phyloP scores from a whole-genome alignment of 2,329 filamentous ascomycete genomes.

The Diaporthe sp. region DNA sequence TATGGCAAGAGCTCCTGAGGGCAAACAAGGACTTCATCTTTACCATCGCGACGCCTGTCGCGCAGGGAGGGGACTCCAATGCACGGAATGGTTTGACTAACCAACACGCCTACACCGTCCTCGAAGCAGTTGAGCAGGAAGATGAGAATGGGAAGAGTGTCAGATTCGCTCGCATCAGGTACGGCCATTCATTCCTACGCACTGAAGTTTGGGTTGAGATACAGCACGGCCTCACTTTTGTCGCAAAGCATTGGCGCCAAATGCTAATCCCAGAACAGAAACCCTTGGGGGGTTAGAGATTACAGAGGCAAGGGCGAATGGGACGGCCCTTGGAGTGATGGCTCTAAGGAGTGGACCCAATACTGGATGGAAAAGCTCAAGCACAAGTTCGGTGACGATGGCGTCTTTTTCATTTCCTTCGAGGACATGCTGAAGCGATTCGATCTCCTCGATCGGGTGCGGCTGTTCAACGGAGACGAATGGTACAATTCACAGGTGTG shows the following conservation, averaged over 20 bases:
- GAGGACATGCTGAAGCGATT: constrained; percentile 61
- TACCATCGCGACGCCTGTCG: constrained; percentile 49
- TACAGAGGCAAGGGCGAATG: constrained; percentile 66
- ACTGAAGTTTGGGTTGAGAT: too few relatives aligned
- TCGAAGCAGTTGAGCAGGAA: constrained; percentile 60
- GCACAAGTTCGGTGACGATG: constrained; percentile 79
- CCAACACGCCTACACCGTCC: constrained; percentile 65
- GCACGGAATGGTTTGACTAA: constrained; percentile 43
- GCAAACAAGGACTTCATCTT: constrained; percentile 77
- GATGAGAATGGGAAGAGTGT: constrained; percentile 56
- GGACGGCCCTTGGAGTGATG: constrained; percentile 81
- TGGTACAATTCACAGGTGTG: constrained; percentile 62
- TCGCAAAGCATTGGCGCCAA: too few relatives aligned
- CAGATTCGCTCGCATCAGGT: constrained; percentile 62
- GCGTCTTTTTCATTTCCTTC: constrained; percentile 65
- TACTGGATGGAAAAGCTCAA: constrained; percentile 77
- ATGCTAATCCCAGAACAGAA: constrained; percentile 56
- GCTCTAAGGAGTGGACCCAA: constrained; percentile 80
- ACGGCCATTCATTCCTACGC: constrained; percentile 19
- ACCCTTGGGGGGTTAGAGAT: constrained; percentile 76
- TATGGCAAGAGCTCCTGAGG: constrained; percentile 78
- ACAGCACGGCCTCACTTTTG: too few relatives aligned
- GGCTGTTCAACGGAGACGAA: constrained; percentile 57
- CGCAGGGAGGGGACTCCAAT: background rate
- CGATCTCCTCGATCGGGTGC: constrained; percentile 58